Percentiles rank a stretch among this genome's conserved stretches.
Conservation (phyloP, 305 asterid genomes). For the Fraxinus dipetala region DNA sequence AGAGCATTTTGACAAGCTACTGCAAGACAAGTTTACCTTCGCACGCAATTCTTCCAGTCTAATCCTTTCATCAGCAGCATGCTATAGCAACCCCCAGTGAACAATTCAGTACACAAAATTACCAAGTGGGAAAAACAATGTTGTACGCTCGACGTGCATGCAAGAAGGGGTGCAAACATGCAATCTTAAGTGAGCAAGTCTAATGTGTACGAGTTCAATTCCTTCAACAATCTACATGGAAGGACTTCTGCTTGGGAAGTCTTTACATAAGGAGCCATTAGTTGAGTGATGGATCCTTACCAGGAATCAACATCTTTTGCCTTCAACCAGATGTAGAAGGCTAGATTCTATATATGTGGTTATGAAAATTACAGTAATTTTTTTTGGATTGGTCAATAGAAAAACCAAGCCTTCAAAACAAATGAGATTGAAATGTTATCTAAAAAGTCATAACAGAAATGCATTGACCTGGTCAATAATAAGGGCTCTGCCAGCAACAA, state of each 20-base stretch:
- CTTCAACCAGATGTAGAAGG: constrained; percentile 6
- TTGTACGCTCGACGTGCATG: constrained; percentile 18
- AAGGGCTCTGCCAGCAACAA: constrained; percentile 71
- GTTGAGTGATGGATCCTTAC: background rate
- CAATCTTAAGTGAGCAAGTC: background rate
- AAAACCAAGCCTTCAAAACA: constrained; percentile 9
- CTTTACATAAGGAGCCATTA: background rate
- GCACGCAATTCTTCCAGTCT: constrained; percentile 80
- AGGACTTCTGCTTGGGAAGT: background rate
- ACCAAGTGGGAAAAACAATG: constrained; percentile 2
- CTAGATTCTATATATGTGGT: constrained; percentile 7
- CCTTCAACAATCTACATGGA: background rate
- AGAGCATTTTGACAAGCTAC: constrained; percentile 19
- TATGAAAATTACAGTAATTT: background rate
- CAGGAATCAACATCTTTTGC: constrained; percentile 3
- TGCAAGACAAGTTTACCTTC: constrained; percentile 46
- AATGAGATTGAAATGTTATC: constrained; percentile 6
- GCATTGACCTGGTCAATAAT: constrained; percentile 80
- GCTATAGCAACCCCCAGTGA: constrained; percentile 50
- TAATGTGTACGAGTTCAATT: constrained; percentile 1
- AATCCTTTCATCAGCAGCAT: constrained; percentile 97
- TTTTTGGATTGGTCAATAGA: background rate
- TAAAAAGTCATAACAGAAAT: constrained; percentile 2
- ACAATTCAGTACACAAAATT: constrained; percentile 11
- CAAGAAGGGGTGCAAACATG: background rate